Conservation (phyloP, 306 rosid species). For the Abrus precatorius region DNA sequence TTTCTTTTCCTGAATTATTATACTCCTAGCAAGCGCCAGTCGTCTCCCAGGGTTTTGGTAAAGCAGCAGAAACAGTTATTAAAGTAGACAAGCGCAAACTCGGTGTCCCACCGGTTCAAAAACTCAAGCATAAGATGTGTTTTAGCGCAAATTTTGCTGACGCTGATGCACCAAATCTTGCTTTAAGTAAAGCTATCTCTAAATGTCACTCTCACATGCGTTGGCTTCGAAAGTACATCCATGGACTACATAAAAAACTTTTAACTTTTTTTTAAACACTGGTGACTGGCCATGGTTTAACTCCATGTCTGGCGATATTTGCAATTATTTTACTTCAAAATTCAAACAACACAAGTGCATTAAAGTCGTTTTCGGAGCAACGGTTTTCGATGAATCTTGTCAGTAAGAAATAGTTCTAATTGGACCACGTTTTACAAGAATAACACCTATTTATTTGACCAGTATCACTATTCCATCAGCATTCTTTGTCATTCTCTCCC, state of each 20-base stretch:
- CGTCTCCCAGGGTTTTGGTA: constrained; percentile 20
- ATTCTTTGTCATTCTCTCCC: background rate
- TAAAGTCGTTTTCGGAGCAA: background rate
- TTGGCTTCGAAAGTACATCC: constrained; percentile 27
- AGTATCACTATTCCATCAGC: background rate
- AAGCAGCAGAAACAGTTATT: constrained; percentile 21
- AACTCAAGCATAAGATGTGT: constrained; percentile 18
- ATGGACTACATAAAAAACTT: constrained; percentile 31
- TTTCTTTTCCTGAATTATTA: background rate
- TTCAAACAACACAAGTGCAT: background rate
- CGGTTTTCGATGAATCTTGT: background rate
- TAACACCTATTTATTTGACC: constrained; percentile 3
- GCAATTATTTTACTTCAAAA: constrained; percentile 9
- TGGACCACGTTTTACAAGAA: constrained; percentile 1
- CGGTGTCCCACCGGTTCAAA: constrained; percentile 8
- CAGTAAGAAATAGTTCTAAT: constrained; percentile 20
- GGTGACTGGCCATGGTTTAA: constrained; percentile 14
- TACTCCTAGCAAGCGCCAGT: constrained; percentile 17
- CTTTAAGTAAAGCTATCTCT: constrained; percentile 42
- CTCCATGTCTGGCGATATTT: background rate
- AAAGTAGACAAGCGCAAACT: constrained; percentile 15
- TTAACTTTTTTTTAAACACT: background rate
- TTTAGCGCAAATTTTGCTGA: background rate
- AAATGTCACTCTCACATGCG: constrained; percentile 42
- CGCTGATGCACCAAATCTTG: constrained; percentile 28